Evolutionary conservation across 2,329 filamentous ascomycete genomes (phyloP).

Genomic region (Thelonectria discophora): DNA sequence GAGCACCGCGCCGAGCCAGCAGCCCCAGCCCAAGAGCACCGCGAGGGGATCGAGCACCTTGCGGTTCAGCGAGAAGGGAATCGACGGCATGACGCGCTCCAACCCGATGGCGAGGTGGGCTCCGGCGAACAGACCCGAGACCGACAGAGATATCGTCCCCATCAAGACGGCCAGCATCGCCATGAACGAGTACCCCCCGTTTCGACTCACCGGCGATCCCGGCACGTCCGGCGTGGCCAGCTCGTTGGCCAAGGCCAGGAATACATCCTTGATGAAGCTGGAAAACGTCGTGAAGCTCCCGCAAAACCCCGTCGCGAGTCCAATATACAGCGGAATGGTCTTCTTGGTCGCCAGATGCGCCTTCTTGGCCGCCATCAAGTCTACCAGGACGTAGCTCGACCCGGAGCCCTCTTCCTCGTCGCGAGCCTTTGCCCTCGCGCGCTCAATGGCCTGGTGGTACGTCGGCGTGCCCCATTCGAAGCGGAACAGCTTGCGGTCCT

Average conservation of each 20-base stretch:
- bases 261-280: conserved; percentile 81
- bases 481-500: conserved; percentile 80
- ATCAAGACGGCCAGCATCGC: conserved; percentile 80
- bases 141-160: conserved; percentile 73
- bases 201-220: conserved; percentile 57
- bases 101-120: conserved; percentile 76
- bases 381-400: conserved; percentile 36
- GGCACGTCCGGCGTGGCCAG: conserved; percentile 56
- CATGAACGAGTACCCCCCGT: conserved; percentile 83
- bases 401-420: conserved; percentile 50
- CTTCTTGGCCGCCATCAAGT: conserved; percentile 60
- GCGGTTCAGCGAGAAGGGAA: conserved; percentile 66
- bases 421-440: conserved; percentile 41
- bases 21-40: conserved; percentile 73
- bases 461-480: conserved; percentile 67
- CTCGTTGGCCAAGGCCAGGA: conserved; percentile 81
- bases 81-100: conserved; percentile 65
- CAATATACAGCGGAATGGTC: conserved; percentile 87
- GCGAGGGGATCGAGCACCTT: conserved; percentile 69
- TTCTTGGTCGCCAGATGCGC: conserved; percentile 76
- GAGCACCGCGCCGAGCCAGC: conserved; percentile 81
- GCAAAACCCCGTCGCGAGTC: conserved; percentile 86
- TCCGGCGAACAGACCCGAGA: conserved; percentile 75
- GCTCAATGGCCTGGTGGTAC: conserved; percentile 49
- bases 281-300: conserved; percentile 93